These are phyloP conservation scores for Blepharisma stoltei DNA, from an alignment of 73 alveolate genomes.

Conservation along the genomic window DNA sequence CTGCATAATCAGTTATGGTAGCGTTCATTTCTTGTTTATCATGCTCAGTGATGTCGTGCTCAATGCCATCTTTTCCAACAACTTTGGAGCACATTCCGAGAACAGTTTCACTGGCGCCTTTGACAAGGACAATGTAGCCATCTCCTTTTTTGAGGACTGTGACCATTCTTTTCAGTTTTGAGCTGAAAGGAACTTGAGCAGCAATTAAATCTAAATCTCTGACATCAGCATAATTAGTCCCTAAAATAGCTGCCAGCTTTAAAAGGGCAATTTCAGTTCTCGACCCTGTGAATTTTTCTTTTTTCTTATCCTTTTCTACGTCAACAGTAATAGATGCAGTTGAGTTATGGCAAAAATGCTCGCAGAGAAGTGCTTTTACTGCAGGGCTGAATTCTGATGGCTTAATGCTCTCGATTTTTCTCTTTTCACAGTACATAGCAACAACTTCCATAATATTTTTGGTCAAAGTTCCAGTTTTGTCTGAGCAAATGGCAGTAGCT, in stretches of 20 bases:
- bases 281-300: constrained; percentile 54
- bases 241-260: constrained; percentile 44
- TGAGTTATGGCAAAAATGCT: constrained; percentile 33
- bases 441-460: constrained; percentile 88
- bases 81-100: constrained; percentile 17
- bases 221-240: constrained; percentile 30
- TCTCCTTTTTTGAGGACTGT: constrained; percentile 45
- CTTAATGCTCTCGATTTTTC: constrained; percentile 27
- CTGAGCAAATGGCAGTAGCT: constrained; percentile 89
- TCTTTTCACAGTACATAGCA: constrained; percentile 37
- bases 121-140: constrained; percentile 29
- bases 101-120: constrained; percentile 63
- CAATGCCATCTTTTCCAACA: constrained; percentile 32
- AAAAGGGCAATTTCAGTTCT: constrained; percentile 69
- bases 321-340: constrained; percentile 27
- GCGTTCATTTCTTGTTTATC: constrained; percentile 45
- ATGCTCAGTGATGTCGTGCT: constrained; percentile 32
- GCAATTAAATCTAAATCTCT: constrained; percentile 33
- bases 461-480: constrained; percentile 95
- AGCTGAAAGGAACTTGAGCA: constrained; percentile 75
- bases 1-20: constrained; percentile 61
- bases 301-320: constrained; percentile 52
- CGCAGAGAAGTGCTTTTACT: constrained; percentile 28
- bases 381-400: constrained; percentile 23
- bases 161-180: constrained; percentile 88